Percentiles rank a stretch among this genome's conserved stretches.
phyloP scores from a whole-genome alignment of 1,284 basidiomycete genomes.

The Ceratobasidium papillatum region DNA sequence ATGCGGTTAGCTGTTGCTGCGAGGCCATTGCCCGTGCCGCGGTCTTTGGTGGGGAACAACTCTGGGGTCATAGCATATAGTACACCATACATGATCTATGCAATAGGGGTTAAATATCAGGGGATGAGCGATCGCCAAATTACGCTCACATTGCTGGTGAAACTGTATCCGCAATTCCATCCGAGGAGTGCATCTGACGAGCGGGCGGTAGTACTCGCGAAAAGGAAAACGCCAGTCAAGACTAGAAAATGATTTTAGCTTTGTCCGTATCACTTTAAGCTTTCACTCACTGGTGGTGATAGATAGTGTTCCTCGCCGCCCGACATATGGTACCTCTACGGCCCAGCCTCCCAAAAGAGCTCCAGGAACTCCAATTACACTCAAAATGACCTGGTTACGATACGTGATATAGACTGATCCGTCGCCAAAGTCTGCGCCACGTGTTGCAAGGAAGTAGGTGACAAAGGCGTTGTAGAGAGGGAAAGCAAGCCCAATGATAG shows the following conservation, averaged over 20 bases:
- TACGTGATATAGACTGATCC: conserved; percentile 70
- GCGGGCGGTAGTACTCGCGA: conserved; percentile 71
- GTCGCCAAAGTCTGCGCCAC: conserved; percentile 70
- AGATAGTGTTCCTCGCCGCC: conserved; percentile 69
- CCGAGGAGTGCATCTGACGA: conserved; percentile 70
- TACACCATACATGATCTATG: conserved; percentile 75
- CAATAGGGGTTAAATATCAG: background rate
- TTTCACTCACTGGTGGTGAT: conserved; percentile 60
- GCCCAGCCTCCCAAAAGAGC: conserved; percentile 66
- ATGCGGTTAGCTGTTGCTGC: conserved; percentile 66
- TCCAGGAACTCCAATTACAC: conserved; percentile 74
- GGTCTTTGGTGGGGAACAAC: conserved; percentile 73
- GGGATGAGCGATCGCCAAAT: too few relatives aligned
- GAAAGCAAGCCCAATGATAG: conserved; percentile 76
- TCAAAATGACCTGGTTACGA: conserved; percentile 73
- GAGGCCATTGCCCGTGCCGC: conserved; percentile 77
- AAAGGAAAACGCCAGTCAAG: conserved; percentile 73
- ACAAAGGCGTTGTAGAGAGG: conserved; percentile 76
- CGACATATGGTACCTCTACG: conserved; percentile 67
- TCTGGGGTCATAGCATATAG: conserved; percentile 66
- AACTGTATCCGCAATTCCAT: conserved; percentile 76
- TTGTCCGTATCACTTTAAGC: background rate
- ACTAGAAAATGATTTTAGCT: conserved; percentile 50
- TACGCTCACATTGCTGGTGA: conserved; percentile 62
- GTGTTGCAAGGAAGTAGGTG: conserved; percentile 65